Percentiles rank a stretch among this genome's conserved stretches.
Evolutionary conservation across 2,329 filamentous ascomycete genomes (phyloP).

Genomic region (Trichoderma afroharzianum): DNA sequence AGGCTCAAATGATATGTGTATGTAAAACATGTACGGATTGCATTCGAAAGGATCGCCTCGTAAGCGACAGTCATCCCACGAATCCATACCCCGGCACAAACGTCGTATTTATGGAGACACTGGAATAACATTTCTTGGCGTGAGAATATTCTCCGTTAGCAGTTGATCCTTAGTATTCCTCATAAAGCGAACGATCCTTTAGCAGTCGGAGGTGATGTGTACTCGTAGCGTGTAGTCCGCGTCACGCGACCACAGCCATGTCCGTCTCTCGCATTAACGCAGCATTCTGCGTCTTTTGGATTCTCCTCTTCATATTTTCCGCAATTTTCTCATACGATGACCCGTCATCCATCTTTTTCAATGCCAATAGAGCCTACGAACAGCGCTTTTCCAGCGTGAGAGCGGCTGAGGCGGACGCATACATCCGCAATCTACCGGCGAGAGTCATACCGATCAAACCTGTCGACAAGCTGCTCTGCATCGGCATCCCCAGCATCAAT

Average conservation of each 20-base stretch:
- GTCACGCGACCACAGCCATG: slow-evolving; percentile 19
- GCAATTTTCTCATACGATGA: slow-evolving; percentile 33
- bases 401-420: slow-evolving; percentile 27
- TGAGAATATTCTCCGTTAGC: not conserved
- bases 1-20: not conserved
- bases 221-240: not conserved
- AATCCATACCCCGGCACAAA: not conserved
- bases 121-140: not conserved
- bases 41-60: not conserved
- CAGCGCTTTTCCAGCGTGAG: slow-evolving; percentile 27
- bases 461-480: slow-evolving; percentile 25
- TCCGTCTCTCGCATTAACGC: slow-evolving; percentile 30
- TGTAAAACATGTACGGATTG: not conserved
- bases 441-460: not conserved
- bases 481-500: slow-evolving; percentile 36
- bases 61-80: not conserved
- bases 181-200: not conserved
- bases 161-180: not conserved
- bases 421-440: slow-evolving; percentile 17
- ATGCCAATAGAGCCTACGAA: slow-evolving; percentile 27
- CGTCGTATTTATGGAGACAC: not conserved
- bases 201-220: not conserved
- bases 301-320: slow-evolving; percentile 27
- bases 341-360: slow-evolving; percentile 34
- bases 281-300: slow-evolving; percentile 31